A percentile compares a stretch with the other conserved stretches of the same genome.
Conservation (phyloP, 352 stramenopile species). For the Aphanomyces stellatus region DNA sequence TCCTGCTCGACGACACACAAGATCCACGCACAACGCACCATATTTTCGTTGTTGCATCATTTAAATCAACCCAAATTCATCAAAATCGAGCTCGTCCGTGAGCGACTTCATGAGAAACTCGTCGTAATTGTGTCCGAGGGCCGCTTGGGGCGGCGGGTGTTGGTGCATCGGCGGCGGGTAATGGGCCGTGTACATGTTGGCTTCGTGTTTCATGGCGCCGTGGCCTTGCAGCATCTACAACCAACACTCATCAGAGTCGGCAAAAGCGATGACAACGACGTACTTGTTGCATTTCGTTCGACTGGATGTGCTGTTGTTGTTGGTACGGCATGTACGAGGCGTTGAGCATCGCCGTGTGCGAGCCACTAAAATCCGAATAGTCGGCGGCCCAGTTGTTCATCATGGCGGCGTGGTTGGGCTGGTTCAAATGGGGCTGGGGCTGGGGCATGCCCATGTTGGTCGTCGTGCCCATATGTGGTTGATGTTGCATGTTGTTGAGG, state of each 20-base stretch:
- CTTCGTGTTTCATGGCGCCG: not conserved
- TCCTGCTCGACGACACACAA: too few species aligned
- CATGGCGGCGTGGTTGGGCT: conserved; percentile 30
- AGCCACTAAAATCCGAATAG: conserved; percentile 26
- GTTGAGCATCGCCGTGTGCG: conserved; percentile 23
- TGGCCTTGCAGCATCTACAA: not conserved
- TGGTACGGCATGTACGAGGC: conserved; percentile 22
- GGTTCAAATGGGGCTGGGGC: not conserved
- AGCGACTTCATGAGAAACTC: conserved; percentile 8
- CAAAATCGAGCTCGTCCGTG: conserved; percentile 19
- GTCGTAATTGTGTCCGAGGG: not conserved
- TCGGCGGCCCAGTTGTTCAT: conserved; percentile 31
- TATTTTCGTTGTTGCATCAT: not conserved
- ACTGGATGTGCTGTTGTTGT: too few species aligned
- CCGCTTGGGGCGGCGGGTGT: not conserved
- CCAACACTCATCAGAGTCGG: not conserved
- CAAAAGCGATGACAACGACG: conserved; percentile 16
- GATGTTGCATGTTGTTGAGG: not conserved
- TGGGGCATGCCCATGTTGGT: too few species aligned
- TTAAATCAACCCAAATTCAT: conserved; percentile 13
- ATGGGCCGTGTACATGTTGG: not conserved
- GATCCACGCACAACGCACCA: too few species aligned
- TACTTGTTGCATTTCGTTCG: conserved; percentile 22
- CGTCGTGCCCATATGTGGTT: not conserved
- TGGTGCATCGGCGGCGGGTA: not conserved